A percentile compares a stretch with the other conserved stretches of the same genome.
phyloP scores from a whole-genome alignment of 2,329 filamentous ascomycete genomes.

The Esteya vermicola region DNA sequence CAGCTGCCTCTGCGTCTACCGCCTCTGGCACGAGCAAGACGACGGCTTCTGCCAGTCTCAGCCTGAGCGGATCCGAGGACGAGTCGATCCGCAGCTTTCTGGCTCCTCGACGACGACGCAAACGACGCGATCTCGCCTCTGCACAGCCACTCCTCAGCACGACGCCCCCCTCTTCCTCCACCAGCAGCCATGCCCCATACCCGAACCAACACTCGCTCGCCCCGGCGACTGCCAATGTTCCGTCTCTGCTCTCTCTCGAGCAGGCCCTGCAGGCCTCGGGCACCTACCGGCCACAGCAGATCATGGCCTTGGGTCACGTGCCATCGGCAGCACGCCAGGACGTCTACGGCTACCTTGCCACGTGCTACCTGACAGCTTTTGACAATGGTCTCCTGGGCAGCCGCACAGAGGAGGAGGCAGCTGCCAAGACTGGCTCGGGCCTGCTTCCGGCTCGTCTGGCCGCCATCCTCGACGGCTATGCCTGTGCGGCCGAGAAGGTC shows the following conservation, averaged over 20 bases:
- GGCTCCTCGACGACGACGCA: slow-evolving; percentile 25
- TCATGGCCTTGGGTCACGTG: slow-evolving; percentile 46
- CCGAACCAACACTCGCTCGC: slow-evolving; percentile 13
- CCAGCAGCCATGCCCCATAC: not conserved
- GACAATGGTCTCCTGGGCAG: slow-evolving; percentile 29
- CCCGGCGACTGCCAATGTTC: no score
- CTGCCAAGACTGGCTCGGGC: not conserved
- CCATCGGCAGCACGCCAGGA: slow-evolving; percentile 35
- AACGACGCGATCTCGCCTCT: slow-evolving; percentile 28
- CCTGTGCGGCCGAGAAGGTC: slow-evolving; percentile 39
- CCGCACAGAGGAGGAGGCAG: slow-evolving; percentile 15
- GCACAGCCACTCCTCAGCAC: slow-evolving; percentile 30
- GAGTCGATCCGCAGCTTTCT: slow-evolving; percentile 48
- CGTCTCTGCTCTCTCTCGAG: slow-evolving; percentile 32
- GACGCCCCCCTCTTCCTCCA: slow-evolving; percentile 29
- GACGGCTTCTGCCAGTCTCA: slow-evolving; percentile 35
- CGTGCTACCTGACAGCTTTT: slow-evolving; percentile 40
- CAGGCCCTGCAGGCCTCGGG: slow-evolving; percentile 44
- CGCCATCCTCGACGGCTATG: slow-evolving; percentile 40
- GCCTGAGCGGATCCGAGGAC: slow-evolving; percentile 51
- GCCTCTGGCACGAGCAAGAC: slow-evolving; percentile 9
- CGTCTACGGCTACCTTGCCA: slow-evolving; percentile 41
- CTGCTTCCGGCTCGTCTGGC: slow-evolving; percentile 31
- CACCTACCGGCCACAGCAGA: slow-evolving; percentile 42
- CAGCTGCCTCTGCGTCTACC: slow-evolving; percentile 28